Evolutionary conservation across 2,329 filamentous ascomycete species (phyloP), one percentile per base, ranked within the genome.

Genomic region (Fusarium transvaalense): DNA sequence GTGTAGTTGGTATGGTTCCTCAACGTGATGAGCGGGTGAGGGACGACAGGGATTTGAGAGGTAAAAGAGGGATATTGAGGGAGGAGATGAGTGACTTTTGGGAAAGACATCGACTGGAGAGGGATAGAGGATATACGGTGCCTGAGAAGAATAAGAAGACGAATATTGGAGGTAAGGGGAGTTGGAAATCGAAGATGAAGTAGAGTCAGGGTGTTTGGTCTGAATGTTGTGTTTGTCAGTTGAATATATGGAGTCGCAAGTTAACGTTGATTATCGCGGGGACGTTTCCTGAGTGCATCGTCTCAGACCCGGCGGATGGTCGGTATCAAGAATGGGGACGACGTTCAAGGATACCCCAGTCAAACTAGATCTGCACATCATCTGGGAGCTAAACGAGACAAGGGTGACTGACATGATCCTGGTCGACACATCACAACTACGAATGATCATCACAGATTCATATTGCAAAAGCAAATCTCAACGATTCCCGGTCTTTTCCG

Each of bases 51-150:
- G 71, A 72, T 1, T 21, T 39, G 5, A 64, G 57, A 59, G 64
- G 52, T n/a, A 52, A 56, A 53, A 68, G 48, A 62, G 61, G 55
- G 25, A 39, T 52, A 29, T 52, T 56, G 64, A 68, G 61, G 25
- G 76, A 74, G 61, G 79, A 81, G 51, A 73, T 72, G 37, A 82
- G 80, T 43, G 80, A 82, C 46, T 82, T 82, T 45, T 82, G 80
- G 80, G 78, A 79, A 63, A 77, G 76, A 39, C 77, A 82, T 41
- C 69, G 79, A 39, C 43, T 78, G 46, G 79, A 81, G 69, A 75
- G 80, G 66, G 80, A 81, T 43, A 75, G 73, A 19, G 80, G 78
- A 10, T 82, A 82, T 60, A 66, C 71, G 10, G 80, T 82, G 14
- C 80, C 80, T 3, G 76, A 77, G 54, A 79, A 80, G 68, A 82